Evolutionary conservation across 1,284 basidiomycete genomes (phyloP), one percentile per base, ranked within the genome.

Genomic region (Inonotus obliquus): DNA sequence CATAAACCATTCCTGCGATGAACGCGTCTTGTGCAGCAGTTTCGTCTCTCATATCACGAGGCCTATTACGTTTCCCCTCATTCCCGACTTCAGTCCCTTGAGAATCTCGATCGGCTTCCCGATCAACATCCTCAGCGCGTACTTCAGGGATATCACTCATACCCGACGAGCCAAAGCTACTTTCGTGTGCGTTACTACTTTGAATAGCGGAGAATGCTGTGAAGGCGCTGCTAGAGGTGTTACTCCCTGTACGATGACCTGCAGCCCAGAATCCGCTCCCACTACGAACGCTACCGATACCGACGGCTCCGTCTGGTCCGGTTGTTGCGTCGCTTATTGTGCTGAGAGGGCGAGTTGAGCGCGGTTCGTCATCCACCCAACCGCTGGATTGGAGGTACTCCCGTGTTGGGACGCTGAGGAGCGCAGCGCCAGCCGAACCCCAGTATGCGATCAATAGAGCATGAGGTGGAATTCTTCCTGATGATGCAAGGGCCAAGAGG

Each of bases 311-410:
- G 51, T 58, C 38, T 37, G 60, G 10, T 54, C 23, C 64, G 54
- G 25, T 13, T 23, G 44, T 29, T 29, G 17, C 60, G 47, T 17
- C 63, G 45, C 44, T 63, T 32, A 19, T 55, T 47, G 47, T 55
- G 49, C 23, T 57, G 47, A 55, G 63, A 27, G 37, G 64, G 56
- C 27, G 65, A 39, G 17, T 64, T 38, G 9, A 57, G 13, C 32
- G 57, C 48, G 25, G 65, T 19, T 25, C 60, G 32, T 67, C 61
- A 19, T 74, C 75, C 1, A 86, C 81, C 89, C 89, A 91, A 1
- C 85, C 85, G 0, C 87, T 89, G 65, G 85, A 86, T 67, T 92
- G 91, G 68, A 91, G 89, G 71, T 92, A 92, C 67, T 92, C 90
- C 65, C 82, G 81, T 0, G 89, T 91, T 0, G 90, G 91, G 6